Base-by-base conservation (phyloP, 352 stramenopile genomes). In the Phytophthora sojae region DNA sequence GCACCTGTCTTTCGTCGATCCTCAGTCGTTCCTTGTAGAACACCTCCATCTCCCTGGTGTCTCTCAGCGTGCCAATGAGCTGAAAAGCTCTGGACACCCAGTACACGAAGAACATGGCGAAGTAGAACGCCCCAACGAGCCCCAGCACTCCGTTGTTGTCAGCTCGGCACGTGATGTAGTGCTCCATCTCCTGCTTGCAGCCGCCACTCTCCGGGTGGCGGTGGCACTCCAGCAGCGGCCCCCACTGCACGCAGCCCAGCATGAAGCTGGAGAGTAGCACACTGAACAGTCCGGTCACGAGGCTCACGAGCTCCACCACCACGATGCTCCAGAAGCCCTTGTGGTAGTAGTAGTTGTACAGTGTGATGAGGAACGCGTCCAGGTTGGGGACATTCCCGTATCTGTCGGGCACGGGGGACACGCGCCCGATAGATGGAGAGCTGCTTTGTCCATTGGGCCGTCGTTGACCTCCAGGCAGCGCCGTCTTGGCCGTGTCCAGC, bases 161-260 rank as follows among this genome's bases (percentile, higher is more conserved):
- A 0, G 82, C 76, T 70, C 86, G 57, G 61, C 86, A 97, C 54
- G 83, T 76, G 25, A 93, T 71, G 39, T 95, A 94, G 3, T 90
- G 62, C 44, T 93, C 88, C 47, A 96, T 65, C 23, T 91, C 72
- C 55, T 82, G 69, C 21, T 87, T 75, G 82, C 97, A 99, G 1
- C 78, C 90, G 12, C 80, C 64, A 60, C 95, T 90, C 51, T 96
- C 85, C 2, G 69, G 71, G 61, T 86, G 87, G 35, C 78, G 67
- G 61, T 88, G 80, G 68, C 94, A 98, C 21, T 85, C 81, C 23
- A 97, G 67, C 26, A 99, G 75, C 47, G 83, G 76, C 9, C 61
- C 61, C 98, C 98, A 99, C 79, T 99, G 91, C 25, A 99, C 89
- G 73, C 97, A 99, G 1, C 92, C 95, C 26, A 99, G 85, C 55